phyloP scores from a whole-genome alignment of 1,139 yeast genomes.

The Kurtzmaniella natalensis region DNA sequence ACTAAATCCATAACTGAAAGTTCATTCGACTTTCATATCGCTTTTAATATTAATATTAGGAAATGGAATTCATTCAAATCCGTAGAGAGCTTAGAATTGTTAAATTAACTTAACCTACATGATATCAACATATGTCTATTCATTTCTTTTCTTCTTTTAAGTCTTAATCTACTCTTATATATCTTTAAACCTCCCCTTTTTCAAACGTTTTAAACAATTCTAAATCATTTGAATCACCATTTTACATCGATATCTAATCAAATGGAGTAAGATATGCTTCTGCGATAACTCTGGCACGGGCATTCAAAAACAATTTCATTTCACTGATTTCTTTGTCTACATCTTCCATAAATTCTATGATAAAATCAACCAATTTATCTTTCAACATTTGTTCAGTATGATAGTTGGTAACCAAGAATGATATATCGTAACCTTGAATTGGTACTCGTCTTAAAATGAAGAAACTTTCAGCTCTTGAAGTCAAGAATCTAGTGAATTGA shows the following conservation, averaged over 20 bases:
- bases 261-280: slow-evolving; percentile 85
- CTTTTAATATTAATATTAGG: too few relatives aligned
- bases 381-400: slow-evolving; percentile 96
- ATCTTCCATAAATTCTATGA: slow-evolving; percentile 97
- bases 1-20: too few relatives aligned
- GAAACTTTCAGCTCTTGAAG: slow-evolving; percentile 94
- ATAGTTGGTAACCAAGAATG: slow-evolving; percentile 87
- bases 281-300: slow-evolving; percentile 96
- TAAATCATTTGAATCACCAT: neutral
- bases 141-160: too few relatives aligned
- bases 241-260: slow-evolving; percentile 31
- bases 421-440: slow-evolving; percentile 85
- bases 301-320: slow-evolving; percentile 94
- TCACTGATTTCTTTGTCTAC: slow-evolving; percentile 98
- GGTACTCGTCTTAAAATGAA: slow-evolving; percentile 90
- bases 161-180: too few relatives aligned
- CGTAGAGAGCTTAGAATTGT: too few relatives aligned
- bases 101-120: too few relatives aligned
- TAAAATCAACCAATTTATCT: slow-evolving; percentile 91
- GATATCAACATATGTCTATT: too few relatives aligned
- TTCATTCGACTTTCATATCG: too few relatives aligned
- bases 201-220: neutral
- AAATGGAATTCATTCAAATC: too few relatives aligned
- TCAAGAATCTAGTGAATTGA: slow-evolving; percentile 87
- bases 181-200: too few relatives aligned